Conservation (phyloP, 192 early-diverging fungal genomes). For the Lobulomyces angularis region DNA sequence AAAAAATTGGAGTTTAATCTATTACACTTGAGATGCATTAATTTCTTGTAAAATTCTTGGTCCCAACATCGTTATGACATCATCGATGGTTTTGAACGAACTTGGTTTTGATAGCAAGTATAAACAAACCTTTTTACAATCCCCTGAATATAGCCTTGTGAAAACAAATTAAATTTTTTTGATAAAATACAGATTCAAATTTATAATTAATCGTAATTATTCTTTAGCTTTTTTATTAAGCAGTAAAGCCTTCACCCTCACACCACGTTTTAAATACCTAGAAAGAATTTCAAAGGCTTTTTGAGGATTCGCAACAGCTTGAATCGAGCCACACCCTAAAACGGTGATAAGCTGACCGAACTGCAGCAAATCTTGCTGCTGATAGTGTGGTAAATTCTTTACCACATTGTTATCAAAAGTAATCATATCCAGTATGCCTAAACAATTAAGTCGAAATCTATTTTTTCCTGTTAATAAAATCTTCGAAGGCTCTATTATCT, state of each 20-base stretch:
- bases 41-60: conserved; percentile 64
- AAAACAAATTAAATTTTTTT: too few species aligned
- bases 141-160: conserved; percentile 68
- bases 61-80: conserved; percentile 65
- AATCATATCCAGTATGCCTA: conserved; percentile 60
- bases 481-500: conserved; percentile 70
- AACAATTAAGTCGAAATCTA: conserved; percentile 65
- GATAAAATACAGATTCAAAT: too few species aligned
- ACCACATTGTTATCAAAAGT: conserved; percentile 59
- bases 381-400: conserved; percentile 43
- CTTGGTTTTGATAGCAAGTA: conserved; percentile 66
- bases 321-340: conserved; percentile 61
- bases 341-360: conserved; percentile 70
- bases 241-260: too few species aligned
- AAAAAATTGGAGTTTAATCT: background rate
- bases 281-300: conserved; percentile 68
- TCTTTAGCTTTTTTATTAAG: too few species aligned
- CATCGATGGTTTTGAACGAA: conserved; percentile 62
- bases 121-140: conserved; percentile 72
- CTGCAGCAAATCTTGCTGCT: conserved; percentile 73
- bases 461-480: conserved; percentile 76
- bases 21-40: conserved; percentile 57
- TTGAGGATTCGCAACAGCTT: conserved; percentile 54
- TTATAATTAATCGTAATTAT: too few species aligned
- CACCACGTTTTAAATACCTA: too few species aligned